phyloP scores from a whole-genome alignment of 169 alveolate genomes.

The Plasmodium gallinaceum region DNA sequence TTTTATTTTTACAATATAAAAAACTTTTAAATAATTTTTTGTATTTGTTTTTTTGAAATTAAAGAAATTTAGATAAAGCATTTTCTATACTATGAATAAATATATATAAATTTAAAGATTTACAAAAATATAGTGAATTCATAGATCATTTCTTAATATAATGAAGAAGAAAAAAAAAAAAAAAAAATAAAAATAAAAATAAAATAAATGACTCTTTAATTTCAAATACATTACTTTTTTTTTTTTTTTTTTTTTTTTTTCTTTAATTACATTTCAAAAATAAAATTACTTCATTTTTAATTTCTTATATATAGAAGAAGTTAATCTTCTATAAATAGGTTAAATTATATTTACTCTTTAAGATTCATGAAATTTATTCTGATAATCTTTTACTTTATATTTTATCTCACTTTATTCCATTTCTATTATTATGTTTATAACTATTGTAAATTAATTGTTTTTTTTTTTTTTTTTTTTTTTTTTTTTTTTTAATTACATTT shows the following conservation, averaged over 20 bases:
- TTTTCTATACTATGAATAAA: slow-evolving; percentile 1
- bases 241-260: slow-evolving; percentile 2
- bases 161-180: background rate
- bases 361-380: too few species aligned
- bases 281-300: too few species aligned
- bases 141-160: background rate
- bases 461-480: background rate
- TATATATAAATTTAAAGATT: background rate
- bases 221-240: too few species aligned
- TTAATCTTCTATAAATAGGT: too few species aligned
- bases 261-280: background rate
- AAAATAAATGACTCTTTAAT: background rate
- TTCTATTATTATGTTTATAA: too few species aligned
- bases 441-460: too few species aligned
- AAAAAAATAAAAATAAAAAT: background rate
- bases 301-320: too few species aligned
- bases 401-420: too few species aligned
- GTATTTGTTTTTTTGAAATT: slow-evolving; percentile 21
- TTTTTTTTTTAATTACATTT: background rate
- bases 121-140: background rate
- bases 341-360: too few species aligned
- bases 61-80: slow-evolving; percentile 27
- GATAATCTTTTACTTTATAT: too few species aligned
- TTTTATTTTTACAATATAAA: slow-evolving; percentile 12
- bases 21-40: slow-evolving; percentile 11